Evolutionary conservation across 257 asterid genomes (phyloP).

Genomic region (Plectranthus barbatus): DNA sequence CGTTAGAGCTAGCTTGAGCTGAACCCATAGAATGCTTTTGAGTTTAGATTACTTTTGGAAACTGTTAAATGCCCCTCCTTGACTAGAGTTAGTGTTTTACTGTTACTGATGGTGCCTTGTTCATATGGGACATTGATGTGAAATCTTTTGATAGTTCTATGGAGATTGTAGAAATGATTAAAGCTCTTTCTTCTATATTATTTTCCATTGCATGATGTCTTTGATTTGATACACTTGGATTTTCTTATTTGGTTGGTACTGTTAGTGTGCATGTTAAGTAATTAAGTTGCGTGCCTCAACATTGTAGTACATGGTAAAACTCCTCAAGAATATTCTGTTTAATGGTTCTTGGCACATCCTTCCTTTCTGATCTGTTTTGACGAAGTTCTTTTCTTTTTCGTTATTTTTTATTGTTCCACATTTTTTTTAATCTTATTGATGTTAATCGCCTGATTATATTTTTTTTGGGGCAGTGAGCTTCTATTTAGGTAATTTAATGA

Average conservation of each 20-base stretch:
- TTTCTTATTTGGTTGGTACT: too few species aligned
- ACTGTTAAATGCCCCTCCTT: background rate
- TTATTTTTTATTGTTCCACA: background rate
- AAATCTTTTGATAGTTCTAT: background rate
- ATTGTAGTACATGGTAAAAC: background rate
- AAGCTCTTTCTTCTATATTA: too few species aligned
- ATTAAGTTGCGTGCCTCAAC: background rate
- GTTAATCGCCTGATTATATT: background rate
- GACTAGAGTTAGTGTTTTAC: background rate
- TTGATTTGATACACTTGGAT: background rate
- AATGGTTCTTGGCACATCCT: too few species aligned
- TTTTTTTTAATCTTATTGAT: background rate
- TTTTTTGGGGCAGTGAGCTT: conserved; percentile 7
- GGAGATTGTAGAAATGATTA: background rate
- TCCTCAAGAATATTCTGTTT: too few species aligned
- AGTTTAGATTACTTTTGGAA: background rate
- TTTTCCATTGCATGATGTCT: too few species aligned
- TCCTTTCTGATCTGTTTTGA: too few species aligned
- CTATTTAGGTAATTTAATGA: conserved; percentile 2
- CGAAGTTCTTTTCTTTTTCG: background rate
- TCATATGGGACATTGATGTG: background rate
- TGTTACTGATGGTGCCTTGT: too few species aligned
- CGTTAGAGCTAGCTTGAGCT: background rate
- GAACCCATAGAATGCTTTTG: background rate
- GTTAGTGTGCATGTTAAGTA: background rate